Evolutionary conservation across 345 rosid species (phyloP).

Genomic region (Salix arbutifolia): DNA sequence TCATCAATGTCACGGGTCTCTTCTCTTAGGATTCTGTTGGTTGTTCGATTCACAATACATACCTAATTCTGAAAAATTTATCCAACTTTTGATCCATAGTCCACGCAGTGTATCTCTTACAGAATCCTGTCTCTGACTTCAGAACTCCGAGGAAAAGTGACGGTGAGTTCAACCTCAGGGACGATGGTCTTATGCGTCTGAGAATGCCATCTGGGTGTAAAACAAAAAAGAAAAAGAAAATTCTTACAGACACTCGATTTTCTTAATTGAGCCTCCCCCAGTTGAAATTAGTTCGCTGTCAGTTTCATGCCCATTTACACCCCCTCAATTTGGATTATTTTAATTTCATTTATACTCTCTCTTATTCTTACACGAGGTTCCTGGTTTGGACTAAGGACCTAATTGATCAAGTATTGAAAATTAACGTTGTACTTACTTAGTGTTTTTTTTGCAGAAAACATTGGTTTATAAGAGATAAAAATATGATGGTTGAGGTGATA

Average conservation of each 20-base stretch:
- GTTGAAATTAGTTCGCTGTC: neutral
- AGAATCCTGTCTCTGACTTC: neutral
- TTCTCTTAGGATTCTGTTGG: neutral
- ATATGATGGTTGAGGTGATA: too few relatives aligned
- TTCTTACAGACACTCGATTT: neutral
- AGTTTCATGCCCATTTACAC: neutral
- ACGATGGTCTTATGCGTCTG: neutral
- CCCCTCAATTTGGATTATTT: neutral
- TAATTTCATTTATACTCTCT: neutral
- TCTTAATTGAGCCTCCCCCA: neutral
- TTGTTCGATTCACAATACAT: neutral
- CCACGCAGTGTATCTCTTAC: neutral
- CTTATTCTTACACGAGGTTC: neutral
- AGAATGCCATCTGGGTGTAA: neutral
- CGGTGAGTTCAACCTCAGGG: neutral
- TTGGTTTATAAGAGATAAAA: too few relatives aligned
- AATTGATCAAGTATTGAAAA: neutral
- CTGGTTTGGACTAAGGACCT: neutral
- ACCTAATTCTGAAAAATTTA: neutral
- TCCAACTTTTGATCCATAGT: neutral
- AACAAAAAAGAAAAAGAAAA: neutral
- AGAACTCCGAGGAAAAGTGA: neutral
- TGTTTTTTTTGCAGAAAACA: too few relatives aligned
- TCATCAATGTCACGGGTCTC: too few relatives aligned
- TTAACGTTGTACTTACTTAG: too few relatives aligned